Conservation (phyloP, 2,329 filamentous ascomycete species). For the Alternaria gansuensis region DNA sequence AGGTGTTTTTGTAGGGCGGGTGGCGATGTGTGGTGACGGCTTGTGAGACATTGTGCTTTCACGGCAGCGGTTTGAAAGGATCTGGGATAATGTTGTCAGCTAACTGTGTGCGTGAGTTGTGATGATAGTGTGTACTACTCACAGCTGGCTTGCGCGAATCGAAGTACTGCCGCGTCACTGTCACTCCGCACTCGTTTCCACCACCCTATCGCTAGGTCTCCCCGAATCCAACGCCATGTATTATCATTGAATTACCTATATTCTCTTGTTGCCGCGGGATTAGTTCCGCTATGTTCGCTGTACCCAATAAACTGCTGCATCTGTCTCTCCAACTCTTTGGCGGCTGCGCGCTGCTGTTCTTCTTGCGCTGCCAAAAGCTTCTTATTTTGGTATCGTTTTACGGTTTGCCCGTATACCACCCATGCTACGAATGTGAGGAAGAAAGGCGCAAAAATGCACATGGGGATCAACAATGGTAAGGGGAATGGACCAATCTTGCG, state of each 20-base stretch:
- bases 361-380: not conserved
- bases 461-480: conserved; percentile 18
- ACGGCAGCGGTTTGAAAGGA: not conserved
- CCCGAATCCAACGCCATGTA: not conserved
- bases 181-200: not conserved
- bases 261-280: not conserved
- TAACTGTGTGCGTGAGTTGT: not conserved
- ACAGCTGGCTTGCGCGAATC: not conserved
- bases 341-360: not conserved
- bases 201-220: not conserved
- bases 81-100: not conserved
- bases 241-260: not conserved
- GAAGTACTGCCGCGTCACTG: not conserved
- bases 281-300: not conserved
- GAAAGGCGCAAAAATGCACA: conserved; percentile 21
- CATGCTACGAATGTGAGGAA: conserved; percentile 15
- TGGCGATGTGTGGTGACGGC: not conserved
- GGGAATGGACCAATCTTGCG: conserved; percentile 15
- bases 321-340: conserved; percentile 15
- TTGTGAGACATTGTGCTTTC: not conserved
- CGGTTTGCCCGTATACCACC: conserved; percentile 2
- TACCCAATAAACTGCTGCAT: conserved; percentile 10
- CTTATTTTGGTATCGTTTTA: conserved; percentile 7
- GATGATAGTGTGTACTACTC: not conserved
- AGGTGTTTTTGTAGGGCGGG: not conserved